Percentiles rank a stretch among this genome's conserved stretches.
Evolutionary conservation across 345 rosid species (phyloP).

Genomic region (Syzygium jambos): DNA sequence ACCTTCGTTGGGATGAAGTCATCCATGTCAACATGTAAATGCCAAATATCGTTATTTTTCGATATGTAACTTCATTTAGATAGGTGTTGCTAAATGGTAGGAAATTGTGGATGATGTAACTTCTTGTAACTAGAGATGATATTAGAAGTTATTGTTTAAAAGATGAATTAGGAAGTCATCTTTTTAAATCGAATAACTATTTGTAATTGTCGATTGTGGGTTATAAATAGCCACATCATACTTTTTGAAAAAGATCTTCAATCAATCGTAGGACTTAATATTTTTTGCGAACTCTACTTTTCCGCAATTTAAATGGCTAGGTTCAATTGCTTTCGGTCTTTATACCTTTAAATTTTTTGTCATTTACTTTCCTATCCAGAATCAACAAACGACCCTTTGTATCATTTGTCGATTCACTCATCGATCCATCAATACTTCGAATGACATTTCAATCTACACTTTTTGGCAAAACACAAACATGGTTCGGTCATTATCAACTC

Average conservation of each 20-base stretch:
- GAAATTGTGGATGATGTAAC: background rate
- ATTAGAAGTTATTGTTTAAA: background rate
- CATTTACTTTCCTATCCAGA: fast-evolving
- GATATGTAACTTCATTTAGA: background rate
- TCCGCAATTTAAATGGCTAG: background rate
- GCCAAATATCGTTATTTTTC: background rate
- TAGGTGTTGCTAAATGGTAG: background rate
- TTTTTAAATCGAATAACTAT: too few species aligned
- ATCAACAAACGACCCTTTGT: background rate
- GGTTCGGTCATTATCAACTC: background rate
- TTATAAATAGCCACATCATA: background rate
- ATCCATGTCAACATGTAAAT: too few species aligned
- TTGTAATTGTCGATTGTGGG: background rate
- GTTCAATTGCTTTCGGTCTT: background rate
- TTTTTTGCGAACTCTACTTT: background rate
- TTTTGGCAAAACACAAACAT: background rate
- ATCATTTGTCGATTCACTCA: background rate
- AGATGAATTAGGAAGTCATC: background rate
- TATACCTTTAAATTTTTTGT: too few species aligned
- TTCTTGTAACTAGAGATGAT: background rate
- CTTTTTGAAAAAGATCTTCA: background rate
- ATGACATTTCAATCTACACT: background rate
- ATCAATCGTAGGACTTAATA: background rate
- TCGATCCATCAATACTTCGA: background rate
- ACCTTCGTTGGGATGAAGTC: background rate